phyloP scores from a whole-genome alignment of 23 red algal genomes.

The Gracilaria gracilis region DNA sequence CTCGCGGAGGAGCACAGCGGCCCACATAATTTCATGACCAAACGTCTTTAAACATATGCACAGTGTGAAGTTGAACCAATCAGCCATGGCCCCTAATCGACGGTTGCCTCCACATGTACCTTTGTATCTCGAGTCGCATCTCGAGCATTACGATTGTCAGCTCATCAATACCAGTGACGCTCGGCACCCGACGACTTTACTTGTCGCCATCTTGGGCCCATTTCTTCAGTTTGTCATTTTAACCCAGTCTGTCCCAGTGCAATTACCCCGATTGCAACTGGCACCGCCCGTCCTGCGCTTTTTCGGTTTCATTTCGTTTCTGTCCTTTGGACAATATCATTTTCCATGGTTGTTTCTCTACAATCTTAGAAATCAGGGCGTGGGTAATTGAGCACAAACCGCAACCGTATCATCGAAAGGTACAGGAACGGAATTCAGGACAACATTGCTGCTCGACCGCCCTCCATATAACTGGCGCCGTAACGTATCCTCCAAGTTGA shows the following conservation, averaged over 20 bases:
- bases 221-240: not conserved
- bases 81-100: not conserved
- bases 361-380: not conserved
- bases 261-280: not conserved
- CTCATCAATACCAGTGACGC: not conserved
- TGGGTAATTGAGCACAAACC: not conserved
- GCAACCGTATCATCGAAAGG: not conserved
- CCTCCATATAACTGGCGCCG: not conserved
- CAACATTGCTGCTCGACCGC: not conserved
- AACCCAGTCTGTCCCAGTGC: not conserved
- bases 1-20: not conserved
- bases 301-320: not conserved
- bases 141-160: not conserved
- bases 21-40: not conserved
- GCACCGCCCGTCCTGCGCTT: not conserved
- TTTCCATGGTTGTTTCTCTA: not conserved
- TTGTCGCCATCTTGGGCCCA: not conserved
- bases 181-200: not conserved
- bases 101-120: too few relatives aligned
- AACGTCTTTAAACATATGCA: not conserved
- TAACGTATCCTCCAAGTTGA: not conserved
- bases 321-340: not conserved
- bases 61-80: not conserved
- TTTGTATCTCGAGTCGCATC: not conserved
- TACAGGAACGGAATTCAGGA: not conserved